phyloP scores from a whole-genome alignment of 106 monocot genomes.

The Acorus calamus region DNA sequence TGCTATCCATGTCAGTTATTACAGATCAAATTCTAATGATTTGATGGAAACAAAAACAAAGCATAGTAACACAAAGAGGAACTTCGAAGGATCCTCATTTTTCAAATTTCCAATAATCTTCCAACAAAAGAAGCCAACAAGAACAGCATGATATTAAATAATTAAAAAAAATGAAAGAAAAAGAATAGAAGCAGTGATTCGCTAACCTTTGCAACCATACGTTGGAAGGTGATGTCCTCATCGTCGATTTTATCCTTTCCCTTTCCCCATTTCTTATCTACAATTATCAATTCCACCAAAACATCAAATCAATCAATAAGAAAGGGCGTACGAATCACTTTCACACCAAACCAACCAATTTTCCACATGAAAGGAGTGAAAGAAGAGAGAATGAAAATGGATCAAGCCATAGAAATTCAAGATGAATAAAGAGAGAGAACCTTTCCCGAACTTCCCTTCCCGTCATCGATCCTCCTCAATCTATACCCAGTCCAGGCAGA shows the following conservation, averaged over 20 bases:
- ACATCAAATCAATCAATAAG: not conserved
- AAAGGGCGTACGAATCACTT: not conserved
- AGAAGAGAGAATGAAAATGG: not conserved
- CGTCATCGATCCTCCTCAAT: slow-evolving; percentile 42
- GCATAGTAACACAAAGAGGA: too few relatives aligned
- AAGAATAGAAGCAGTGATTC: slow-evolving; percentile 22
- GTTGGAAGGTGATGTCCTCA: slow-evolving; percentile 69
- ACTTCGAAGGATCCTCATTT: too few relatives aligned
- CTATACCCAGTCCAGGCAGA: too few relatives aligned
- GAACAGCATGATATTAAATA: too few relatives aligned
- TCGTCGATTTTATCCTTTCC: slow-evolving; percentile 78
- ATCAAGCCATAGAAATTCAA: not conserved
- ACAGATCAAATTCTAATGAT: too few relatives aligned
- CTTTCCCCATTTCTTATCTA: slow-evolving; percentile 67
- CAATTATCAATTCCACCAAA: not conserved
- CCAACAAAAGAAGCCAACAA: too few relatives aligned
- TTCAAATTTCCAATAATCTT: too few relatives aligned
- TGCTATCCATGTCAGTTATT: too few relatives aligned
- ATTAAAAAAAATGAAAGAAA: not conserved
- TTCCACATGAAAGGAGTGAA: not conserved
- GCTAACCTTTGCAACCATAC: slow-evolving; percentile 83
- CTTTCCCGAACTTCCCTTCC: slow-evolving; percentile 59
- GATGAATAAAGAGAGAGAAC: too few relatives aligned
- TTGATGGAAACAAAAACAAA: too few relatives aligned
- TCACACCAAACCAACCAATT: not conserved